A percentile compares a stretch with the other conserved stretches of the same genome.
These are phyloP conservation scores for Magnaporthiopsis poae DNA, from an alignment of 2,329 filamentous ascomycete species.

Conservation along the genomic window DNA sequence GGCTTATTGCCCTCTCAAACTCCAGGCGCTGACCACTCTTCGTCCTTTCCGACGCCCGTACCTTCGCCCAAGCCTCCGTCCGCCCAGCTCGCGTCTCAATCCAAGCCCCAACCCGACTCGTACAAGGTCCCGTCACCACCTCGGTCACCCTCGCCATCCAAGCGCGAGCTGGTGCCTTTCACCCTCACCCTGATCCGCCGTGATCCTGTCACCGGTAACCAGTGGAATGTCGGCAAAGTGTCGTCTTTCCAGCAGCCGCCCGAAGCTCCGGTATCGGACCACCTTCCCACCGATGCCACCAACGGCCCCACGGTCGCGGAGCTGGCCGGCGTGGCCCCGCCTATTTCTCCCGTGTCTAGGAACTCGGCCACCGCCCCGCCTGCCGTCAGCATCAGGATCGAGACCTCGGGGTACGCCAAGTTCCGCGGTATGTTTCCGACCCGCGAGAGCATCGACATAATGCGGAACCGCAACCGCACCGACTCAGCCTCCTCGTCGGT, in stretches of 20 bases:
- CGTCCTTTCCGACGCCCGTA: not conserved
- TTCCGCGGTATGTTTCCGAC: conserved; percentile 39
- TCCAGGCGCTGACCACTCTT: not conserved
- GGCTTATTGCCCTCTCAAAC: conserved; percentile 11
- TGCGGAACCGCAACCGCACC: not conserved
- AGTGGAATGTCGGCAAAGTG: conserved; percentile 68
- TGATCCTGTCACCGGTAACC: conserved; percentile 56
- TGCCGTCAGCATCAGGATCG: conserved; percentile 41
- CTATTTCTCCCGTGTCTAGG: conserved; percentile 8
- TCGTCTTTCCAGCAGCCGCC: conserved; percentile 35
- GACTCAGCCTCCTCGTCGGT: conserved; percentile 3
- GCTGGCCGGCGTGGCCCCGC: conserved; percentile 2
- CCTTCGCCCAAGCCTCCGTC: not conserved
- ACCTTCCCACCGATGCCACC: not conserved
- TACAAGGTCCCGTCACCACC: not conserved
- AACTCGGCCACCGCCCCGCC: conserved; percentile 19
- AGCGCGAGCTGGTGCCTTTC: conserved; percentile 32
- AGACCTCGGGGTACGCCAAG: conserved; percentile 48
- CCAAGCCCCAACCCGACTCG: not conserved
- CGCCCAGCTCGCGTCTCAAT: not conserved
- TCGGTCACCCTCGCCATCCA: conserved; percentile 30
- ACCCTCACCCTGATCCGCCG: conserved; percentile 60
- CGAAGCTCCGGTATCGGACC: not conserved
- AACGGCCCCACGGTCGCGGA: not conserved
- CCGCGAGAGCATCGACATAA: conserved; percentile 12